These are phyloP conservation scores for Alternaria panax DNA, from an alignment of 2,329 filamentous ascomycete species.

Conservation along the genomic window DNA sequence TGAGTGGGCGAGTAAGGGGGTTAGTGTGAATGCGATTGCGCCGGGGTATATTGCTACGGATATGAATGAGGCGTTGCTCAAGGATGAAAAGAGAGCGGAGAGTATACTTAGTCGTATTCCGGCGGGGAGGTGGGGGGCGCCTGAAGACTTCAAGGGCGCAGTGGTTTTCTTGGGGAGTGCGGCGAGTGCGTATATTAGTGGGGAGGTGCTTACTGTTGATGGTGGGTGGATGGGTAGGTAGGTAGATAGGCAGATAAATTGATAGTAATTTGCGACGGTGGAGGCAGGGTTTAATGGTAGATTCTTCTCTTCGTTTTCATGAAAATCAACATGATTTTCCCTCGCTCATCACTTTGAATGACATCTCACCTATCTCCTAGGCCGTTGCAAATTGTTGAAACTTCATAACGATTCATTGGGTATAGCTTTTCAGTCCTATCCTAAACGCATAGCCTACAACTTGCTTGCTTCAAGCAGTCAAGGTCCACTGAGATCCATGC, in stretches of 20 bases:
- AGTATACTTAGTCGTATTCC: constrained; percentile 84
- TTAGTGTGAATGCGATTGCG: constrained; percentile 87
- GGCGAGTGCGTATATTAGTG: constrained; percentile 82
- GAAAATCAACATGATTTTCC: neutral
- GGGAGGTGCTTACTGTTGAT: constrained; percentile 83
- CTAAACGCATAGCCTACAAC: constrained; percentile 10
- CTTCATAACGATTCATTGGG: constrained; percentile 9
- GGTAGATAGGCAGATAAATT: neutral
- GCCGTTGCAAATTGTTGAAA: neutral
- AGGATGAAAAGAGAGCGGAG: constrained; percentile 71
- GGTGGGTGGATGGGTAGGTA: constrained; percentile 93
- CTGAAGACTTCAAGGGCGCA: constrained; percentile 88
- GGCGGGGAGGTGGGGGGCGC: constrained; percentile 80
- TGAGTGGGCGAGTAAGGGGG: constrained; percentile 80
- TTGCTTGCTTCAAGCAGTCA: constrained; percentile 24
- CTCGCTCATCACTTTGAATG: neutral
- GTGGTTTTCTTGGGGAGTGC: constrained; percentile 78
- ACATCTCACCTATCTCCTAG: neutral
- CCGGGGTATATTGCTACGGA: constrained; percentile 93
- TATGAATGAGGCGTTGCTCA: constrained; percentile 86
- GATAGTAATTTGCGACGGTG: neutral
- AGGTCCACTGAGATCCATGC: constrained; percentile 44
- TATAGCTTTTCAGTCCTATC: constrained; percentile 18
- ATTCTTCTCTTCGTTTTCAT: neutral
- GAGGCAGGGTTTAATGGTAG: neutral